A percentile compares a stretch with the other conserved stretches of the same genome.
Conservation (phyloP, 2,329 filamentous ascomycete species). For the Calcarisporium arbuscula region DNA sequence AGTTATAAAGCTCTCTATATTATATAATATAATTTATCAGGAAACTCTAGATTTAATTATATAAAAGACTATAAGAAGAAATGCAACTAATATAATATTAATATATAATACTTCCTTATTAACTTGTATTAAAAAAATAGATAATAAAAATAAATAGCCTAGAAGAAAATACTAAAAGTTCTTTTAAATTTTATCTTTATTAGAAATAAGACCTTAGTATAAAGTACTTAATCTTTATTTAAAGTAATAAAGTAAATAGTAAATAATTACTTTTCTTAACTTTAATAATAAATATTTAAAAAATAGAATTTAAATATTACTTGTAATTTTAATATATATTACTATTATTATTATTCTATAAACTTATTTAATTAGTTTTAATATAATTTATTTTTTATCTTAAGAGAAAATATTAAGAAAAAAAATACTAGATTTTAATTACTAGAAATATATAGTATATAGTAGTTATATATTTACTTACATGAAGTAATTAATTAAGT, state of each 20-base stretch:
- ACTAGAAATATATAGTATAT: neutral
- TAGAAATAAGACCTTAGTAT: constrained; percentile 1
- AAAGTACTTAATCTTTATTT: constrained; percentile 1
- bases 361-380: neutral
- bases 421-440: constrained; percentile 1
- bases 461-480: neutral
- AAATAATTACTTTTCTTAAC: neutral
- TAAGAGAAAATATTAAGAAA: neutral
- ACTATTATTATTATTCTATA: constrained; percentile 1
- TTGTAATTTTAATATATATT: neutral
- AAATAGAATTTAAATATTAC: neutral
- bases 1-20: neutral
- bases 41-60: too few relatives aligned
- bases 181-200: neutral
- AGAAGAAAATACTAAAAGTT: constrained; percentile 3
- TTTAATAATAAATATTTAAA: neutral
- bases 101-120: constrained; percentile 1
- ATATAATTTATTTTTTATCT: neutral
- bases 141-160: neutral
- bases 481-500: neutral
- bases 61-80: too few relatives aligned
- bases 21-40: constrained; percentile 1
- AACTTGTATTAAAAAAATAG: constrained; percentile 1
- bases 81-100: too few relatives aligned
- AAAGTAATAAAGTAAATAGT: neutral